phyloP scores from a whole-genome alignment of 176 grass and related monocot species.

The Lolium perenne region DNA sequence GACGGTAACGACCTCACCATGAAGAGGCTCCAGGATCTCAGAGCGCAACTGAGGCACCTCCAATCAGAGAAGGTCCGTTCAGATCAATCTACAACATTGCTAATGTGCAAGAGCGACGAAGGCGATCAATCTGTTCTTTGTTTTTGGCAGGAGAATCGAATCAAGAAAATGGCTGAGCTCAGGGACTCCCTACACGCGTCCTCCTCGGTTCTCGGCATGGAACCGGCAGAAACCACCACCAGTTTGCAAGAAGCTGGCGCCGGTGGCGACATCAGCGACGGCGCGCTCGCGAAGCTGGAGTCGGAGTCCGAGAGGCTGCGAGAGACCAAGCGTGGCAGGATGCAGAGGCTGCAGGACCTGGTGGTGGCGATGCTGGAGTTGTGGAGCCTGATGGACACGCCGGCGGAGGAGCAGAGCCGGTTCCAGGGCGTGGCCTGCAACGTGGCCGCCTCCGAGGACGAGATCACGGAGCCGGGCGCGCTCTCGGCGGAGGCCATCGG shows the following conservation, averaged over 20 bases:
- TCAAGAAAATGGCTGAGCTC: constrained; percentile 58
- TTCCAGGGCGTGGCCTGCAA: constrained; percentile 89
- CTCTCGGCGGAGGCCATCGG: constrained; percentile 66
- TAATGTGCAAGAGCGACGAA: not conserved
- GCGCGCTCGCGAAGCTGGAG: not conserved
- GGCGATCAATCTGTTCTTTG: not conserved
- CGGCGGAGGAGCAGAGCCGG: constrained; percentile 78
- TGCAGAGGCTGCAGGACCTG: constrained; percentile 86
- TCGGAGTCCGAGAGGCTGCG: constrained; percentile 51
- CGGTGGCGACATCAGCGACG: not conserved
- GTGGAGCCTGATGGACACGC: constrained; percentile 95
- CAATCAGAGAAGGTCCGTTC: constrained; percentile 69
- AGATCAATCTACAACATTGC: not conserved
- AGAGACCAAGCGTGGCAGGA: constrained; percentile 64
- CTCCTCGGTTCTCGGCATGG: constrained; percentile 67
- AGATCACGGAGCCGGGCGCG: constrained; percentile 69
- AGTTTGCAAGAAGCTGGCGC: not conserved
- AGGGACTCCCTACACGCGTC: constrained; percentile 50
- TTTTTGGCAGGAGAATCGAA: constrained; percentile 54
- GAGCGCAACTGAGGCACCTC: constrained; percentile 56
- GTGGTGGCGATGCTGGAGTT: constrained; percentile 77
- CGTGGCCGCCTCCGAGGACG: constrained; percentile 88
- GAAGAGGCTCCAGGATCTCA: constrained; percentile 61
- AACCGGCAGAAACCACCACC: constrained; percentile 56
- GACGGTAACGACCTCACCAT: constrained; percentile 63